These are phyloP conservation scores for Eucommia ulmoides DNA, from an alignment of 257 asterid species.

Conservation along the genomic window DNA sequence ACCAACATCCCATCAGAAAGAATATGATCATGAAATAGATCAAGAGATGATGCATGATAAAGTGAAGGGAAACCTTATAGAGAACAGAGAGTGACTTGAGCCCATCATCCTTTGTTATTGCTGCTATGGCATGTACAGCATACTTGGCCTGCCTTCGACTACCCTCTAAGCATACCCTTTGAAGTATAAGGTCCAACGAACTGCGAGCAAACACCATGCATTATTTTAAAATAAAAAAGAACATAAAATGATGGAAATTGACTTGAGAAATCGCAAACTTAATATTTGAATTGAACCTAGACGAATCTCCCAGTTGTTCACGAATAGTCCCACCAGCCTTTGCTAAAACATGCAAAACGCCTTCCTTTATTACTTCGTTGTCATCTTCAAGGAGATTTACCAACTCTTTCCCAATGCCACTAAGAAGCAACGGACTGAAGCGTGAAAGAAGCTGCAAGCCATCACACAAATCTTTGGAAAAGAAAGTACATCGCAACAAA, in stretches of 20 bases:
- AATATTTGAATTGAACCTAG: slow-evolving; percentile 34
- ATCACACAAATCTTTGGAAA: slow-evolving; percentile 14
- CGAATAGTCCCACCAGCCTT: slow-evolving; percentile 98
- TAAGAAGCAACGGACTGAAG: slow-evolving; percentile 72
- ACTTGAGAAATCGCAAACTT: not conserved
- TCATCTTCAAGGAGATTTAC: slow-evolving; percentile 90
- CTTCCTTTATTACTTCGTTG: slow-evolving; percentile 94
- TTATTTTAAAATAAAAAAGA: too few species aligned
- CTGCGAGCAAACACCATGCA: slow-evolving; percentile 27
- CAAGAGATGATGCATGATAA: slow-evolving; percentile 4
- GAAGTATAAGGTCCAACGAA: slow-evolving; percentile 89
- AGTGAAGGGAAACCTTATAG: slow-evolving; percentile 59
- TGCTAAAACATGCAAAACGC: slow-evolving; percentile 89
- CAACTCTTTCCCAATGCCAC: slow-evolving; percentile 85
- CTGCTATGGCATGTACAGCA: slow-evolving; percentile 96
- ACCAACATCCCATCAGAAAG: slow-evolving; percentile 12
- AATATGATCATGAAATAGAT: slow-evolving; percentile 3
- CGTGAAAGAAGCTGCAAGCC: slow-evolving; percentile 82
- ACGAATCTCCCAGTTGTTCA: slow-evolving; percentile 86
- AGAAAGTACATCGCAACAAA: not conserved
- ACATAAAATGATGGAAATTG: not conserved
- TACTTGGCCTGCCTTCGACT: slow-evolving; percentile 97
- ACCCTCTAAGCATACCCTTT: slow-evolving; percentile 98
- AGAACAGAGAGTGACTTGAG: slow-evolving; percentile 98
- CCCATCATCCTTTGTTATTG: slow-evolving; percentile 97